Base-by-base conservation (phyloP, 2,329 filamentous ascomycete species). In the Colletotrichum trifolii region DNA sequence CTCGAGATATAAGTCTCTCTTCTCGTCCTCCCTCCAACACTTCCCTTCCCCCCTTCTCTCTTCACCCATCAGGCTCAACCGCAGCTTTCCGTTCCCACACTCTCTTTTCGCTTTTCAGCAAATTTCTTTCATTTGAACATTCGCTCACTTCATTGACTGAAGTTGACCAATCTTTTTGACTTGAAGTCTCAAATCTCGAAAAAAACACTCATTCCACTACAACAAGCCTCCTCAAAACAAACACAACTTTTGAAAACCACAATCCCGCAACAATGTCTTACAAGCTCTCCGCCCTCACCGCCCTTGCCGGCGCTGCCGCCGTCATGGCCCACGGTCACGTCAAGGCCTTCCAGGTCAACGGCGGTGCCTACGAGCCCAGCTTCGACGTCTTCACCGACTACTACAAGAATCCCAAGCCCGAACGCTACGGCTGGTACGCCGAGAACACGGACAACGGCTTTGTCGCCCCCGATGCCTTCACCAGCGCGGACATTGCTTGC, bases 401-500 rank as follows among this genome's bases (percentile, higher is more conserved):
- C 69, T 71, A 69, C 60, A 57, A 43, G 53, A 43, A 60, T 45
- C 49, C 38, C 46, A 68, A 67, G 4, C 80, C 80, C 7, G 57
- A 69, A 25, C 73, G 75, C 8, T 71, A 69, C 42, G 65, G 52
- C 6, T 65, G 62, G 62, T 49, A 54, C 46, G 47, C 72, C 71
- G 4, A 59, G 65, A 17, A 69, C 73, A 71, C 75, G 69, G 75
- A 77, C 70, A 77, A 79, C 64, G 80, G 81, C n/a, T 82, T 80
- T 70, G 81, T 85, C 55, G 77, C 76, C 17, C 83, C 84, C 36
- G 76, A 73, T 50, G 69, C 72, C 45, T 81, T 78, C 55, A 69
- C 69, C 15, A 71, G 69, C 6, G 60, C 73, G n/a, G 80, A 83
- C 59, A 85, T 85, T 69, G 79, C 81, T 70, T 85, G 83, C 73